Percentiles rank a stretch among this genome's conserved stretches.
phyloP scores from a whole-genome alignment of 768 basidiomycete genomes.

The Cystobasidium tubakii region DNA sequence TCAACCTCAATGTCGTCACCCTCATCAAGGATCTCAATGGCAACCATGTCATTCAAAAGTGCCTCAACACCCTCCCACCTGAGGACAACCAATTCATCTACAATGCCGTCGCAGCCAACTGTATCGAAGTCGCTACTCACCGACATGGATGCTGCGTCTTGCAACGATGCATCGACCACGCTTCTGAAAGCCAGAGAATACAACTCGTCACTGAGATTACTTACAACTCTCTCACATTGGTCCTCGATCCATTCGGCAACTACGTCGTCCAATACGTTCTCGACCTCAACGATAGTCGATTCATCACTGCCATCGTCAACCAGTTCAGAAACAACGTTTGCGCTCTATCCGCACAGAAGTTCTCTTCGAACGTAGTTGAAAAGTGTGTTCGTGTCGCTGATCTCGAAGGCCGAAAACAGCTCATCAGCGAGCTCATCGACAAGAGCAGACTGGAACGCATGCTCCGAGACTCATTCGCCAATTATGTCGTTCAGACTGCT shows the following conservation, averaged over 20 bases:
- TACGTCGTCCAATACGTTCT: conserved; percentile 94
- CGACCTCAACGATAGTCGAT: conserved; percentile 95
- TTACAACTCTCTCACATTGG: conserved; percentile 91
- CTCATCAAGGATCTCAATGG: conserved; percentile 95
- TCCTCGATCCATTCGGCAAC: conserved; percentile 59
- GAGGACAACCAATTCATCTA: conserved; percentile 99
- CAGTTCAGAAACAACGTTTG: conserved; percentile 98
- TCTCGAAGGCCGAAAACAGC: conserved; percentile 82
- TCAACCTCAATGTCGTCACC: conserved; percentile 95
- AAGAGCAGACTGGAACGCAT: conserved; percentile 91
- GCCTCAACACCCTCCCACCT: conserved; percentile 91
- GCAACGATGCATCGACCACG: conserved; percentile 96
- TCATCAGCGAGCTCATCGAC: conserved; percentile 92
- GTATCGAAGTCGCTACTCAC: conserved; percentile 96
- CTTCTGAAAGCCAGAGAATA: conserved; percentile 85
- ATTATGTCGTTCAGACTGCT: conserved; percentile 64
- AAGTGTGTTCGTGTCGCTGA: conserved; percentile 88
- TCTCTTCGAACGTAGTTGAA: conserved; percentile 80
- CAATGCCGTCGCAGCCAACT: conserved; percentile 96
- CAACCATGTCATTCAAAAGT: conserved; percentile 98
- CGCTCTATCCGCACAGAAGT: conserved; percentile 95
- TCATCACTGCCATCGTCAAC: conserved; percentile 93
- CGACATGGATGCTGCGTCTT: conserved; percentile 97
- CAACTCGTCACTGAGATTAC: conserved; percentile 99
- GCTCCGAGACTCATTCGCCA: conserved; percentile 72